Conservation (phyloP, 345 rosid species). For the Conringia planisiliqua region DNA sequence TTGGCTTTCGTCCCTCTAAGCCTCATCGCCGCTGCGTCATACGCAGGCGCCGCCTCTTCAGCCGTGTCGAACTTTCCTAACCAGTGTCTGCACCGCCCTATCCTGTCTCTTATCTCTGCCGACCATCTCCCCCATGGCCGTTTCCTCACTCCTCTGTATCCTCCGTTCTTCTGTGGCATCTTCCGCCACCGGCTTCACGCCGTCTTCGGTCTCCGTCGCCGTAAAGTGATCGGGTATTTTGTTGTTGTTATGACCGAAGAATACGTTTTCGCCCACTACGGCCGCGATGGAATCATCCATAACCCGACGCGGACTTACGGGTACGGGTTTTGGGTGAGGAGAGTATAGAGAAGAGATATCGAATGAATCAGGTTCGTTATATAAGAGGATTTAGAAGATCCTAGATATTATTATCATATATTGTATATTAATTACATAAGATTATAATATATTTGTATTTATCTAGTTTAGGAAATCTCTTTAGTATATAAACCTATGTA, state of each 20-base stretch:
- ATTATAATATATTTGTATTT: too few relatives aligned
- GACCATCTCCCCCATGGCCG: conserved; percentile 99
- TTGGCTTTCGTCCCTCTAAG: conserved; percentile 85
- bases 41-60: conserved; percentile 93
- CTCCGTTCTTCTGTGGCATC: conserved; percentile 41
- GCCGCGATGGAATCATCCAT: conserved; percentile 88
- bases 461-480: too few relatives aligned
- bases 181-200: conserved; percentile 36
- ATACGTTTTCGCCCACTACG: conserved; percentile 65
- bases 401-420: too few relatives aligned
- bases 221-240: background rate
- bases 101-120: conserved; percentile 88
- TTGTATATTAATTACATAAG: too few relatives aligned
- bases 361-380: conserved; percentile 8
- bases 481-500: too few relatives aligned
- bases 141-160: conserved; percentile 84
- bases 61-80: conserved; percentile 93
- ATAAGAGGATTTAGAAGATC: too few relatives aligned
- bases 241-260: conserved; percentile 35
- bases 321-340: background rate
- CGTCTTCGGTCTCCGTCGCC: background rate
- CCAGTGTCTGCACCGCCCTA: conserved; percentile 95
- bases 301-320: conserved; percentile 21
- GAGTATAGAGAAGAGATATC: conserved; percentile 26
- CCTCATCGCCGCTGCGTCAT: conserved; percentile 82